Evolutionary conservation across 2,329 filamentous ascomycete genomes (phyloP).

Genomic region (Immersiporthe knoxdaviesiana): DNA sequence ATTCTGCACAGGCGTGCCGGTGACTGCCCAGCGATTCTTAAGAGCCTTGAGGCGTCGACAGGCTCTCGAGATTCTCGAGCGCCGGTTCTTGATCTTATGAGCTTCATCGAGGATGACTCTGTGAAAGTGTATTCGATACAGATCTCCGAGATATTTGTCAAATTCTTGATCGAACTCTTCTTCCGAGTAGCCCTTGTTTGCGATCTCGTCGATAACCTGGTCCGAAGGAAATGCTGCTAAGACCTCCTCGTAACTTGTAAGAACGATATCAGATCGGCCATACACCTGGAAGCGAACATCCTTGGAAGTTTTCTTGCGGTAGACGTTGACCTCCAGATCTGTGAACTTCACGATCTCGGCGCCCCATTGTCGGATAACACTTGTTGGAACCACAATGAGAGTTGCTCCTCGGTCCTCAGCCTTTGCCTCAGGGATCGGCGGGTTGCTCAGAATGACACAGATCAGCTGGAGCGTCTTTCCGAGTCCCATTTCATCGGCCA

Average conservation of each 20-base stretch:
- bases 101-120: constrained; percentile 51
- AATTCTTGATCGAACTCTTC: background rate
- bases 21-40: background rate
- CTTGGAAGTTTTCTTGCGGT: background rate
- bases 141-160: background rate
- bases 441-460: constrained; percentile 64
- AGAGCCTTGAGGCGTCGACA: background rate
- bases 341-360: background rate
- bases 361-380: background rate
- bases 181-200: background rate
- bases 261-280: background rate
- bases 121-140: constrained; percentile 14
- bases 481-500: constrained; percentile 91
- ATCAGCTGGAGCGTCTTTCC: constrained; percentile 90
- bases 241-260: background rate
- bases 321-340: background rate
- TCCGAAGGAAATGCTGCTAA: background rate
- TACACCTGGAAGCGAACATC: background rate
- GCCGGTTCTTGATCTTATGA: constrained; percentile 56
- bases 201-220: background rate
- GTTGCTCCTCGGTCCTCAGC: background rate
- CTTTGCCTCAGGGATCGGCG: background rate
- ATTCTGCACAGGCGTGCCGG: background rate
- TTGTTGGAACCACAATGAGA: background rate
- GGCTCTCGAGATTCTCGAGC: background rate